Conservation (phyloP, 169 alveolate species). For the Prorocentrum cordatum region DNA sequence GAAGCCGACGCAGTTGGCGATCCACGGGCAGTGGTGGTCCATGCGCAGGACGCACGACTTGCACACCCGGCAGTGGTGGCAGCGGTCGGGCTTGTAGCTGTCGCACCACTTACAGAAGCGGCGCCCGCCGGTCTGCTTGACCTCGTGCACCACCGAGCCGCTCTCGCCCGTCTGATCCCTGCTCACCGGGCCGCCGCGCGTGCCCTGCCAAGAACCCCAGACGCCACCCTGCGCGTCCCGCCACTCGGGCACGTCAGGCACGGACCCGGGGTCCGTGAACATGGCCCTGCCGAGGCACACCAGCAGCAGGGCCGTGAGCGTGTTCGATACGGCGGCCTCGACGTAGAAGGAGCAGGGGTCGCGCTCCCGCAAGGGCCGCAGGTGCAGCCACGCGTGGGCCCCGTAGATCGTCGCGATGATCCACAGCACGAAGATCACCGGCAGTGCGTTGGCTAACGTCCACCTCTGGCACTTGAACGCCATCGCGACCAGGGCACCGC, state of each 20-base stretch:
- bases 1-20: no score
- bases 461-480: neutral
- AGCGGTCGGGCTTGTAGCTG: neutral
- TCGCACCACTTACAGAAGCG: neutral
- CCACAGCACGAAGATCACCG: neutral
- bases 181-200: no score
- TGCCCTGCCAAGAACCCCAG: no score
- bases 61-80: no score
- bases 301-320: neutral
- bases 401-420: neutral
- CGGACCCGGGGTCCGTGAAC: neutral
- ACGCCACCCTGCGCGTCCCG: no score
- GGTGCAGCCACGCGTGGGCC: neutral
- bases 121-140: neutral
- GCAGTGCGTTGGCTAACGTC: neutral
- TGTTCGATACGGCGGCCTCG: neutral
- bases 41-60: slow-evolving; percentile 71
- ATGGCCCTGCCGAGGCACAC: neutral
- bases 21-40: slow-evolving; percentile 88
- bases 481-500: no score
- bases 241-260: no score
- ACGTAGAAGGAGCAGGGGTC: neutral
- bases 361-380: neutral
- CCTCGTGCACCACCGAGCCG: neutral
- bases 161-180: neutral